Evolutionary conservation across 2,329 filamentous ascomycete genomes (phyloP).

Genomic region (Cladosporium cucumerinum): DNA sequence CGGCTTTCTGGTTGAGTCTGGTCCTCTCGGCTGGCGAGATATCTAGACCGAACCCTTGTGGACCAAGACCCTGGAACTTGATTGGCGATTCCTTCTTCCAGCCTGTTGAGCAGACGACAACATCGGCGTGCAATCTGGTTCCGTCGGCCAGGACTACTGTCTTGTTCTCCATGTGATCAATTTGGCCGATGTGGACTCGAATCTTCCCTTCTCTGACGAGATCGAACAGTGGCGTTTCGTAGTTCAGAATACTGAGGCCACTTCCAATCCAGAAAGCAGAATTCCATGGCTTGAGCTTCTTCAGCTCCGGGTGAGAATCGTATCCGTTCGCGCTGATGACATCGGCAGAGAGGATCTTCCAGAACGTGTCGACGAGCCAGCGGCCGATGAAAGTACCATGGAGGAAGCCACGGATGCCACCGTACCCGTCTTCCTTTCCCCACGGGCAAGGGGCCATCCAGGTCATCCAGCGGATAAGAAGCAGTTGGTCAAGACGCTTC

Average conservation of each 20-base stretch:
- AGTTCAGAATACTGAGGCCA: constrained; percentile 60
- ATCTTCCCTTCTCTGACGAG: constrained; percentile 54
- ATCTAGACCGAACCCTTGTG: constrained; percentile 4
- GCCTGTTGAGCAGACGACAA: constrained; percentile 55
- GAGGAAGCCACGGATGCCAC: constrained; percentile 52
- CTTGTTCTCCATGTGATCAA: constrained; percentile 46
- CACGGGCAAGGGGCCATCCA: constrained; percentile 75
- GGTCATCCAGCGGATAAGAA: constrained; percentile 63
- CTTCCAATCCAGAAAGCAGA: constrained; percentile 53
- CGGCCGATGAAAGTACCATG: constrained; percentile 58
- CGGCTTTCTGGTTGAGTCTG: constrained; percentile 42
- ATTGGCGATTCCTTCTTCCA: constrained; percentile 53
- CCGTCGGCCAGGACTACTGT: constrained; percentile 50
- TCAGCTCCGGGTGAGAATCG: constrained; percentile 41
- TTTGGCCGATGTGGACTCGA: constrained; percentile 54
- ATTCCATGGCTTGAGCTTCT: constrained; percentile 43
- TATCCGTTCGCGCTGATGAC: constrained; percentile 47
- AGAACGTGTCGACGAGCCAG: constrained; percentile 54
- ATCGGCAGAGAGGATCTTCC: constrained; percentile 55
- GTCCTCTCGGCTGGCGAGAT: constrained; percentile 29
- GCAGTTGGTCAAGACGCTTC: constrained; percentile 64
- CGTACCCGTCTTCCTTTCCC: constrained; percentile 61
- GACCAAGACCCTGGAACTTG: constrained; percentile 39
- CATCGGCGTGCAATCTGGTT: constrained; percentile 46
- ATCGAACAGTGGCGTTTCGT: constrained; percentile 54